Evolutionary conservation across 1,139 yeast genomes (phyloP).

Genomic region (Scheffersomyces segobiensis): DNA sequence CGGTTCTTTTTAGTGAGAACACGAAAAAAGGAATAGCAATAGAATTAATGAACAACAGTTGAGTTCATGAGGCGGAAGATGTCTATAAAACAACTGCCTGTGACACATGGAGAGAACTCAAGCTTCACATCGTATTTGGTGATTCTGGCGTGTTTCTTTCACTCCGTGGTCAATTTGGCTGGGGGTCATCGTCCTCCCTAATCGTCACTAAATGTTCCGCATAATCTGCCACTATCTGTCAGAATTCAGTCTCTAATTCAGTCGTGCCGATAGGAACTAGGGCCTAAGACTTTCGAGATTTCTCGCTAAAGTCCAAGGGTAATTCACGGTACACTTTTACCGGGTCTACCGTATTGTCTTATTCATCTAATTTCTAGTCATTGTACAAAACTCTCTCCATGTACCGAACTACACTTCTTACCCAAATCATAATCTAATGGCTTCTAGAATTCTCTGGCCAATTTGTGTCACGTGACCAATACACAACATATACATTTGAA

Average conservation of each 20-base stretch:
- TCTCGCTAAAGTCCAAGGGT: neutral
- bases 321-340: too few relatives aligned
- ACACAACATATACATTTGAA: too few relatives aligned
- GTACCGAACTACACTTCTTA: too few relatives aligned
- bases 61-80: neutral
- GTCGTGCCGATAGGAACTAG: too few relatives aligned
- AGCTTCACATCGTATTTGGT: neutral
- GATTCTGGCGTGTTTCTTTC: neutral
- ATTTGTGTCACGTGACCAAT: too few relatives aligned
- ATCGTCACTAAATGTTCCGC: neutral
- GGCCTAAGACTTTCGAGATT: neutral
- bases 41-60: neutral
- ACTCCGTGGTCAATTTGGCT: neutral
- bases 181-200: neutral
- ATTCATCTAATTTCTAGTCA: neutral
- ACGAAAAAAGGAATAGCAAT: neutral
- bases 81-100: too few relatives aligned
- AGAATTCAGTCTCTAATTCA: neutral
- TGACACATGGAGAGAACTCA: neutral
- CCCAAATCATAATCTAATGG: too few relatives aligned
- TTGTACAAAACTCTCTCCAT: too few relatives aligned
- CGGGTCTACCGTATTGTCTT: too few relatives aligned
- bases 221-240: neutral
- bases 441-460: too few relatives aligned
- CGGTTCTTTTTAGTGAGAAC: neutral